Evolutionary conservation across 257 asterid genomes (phyloP), one percentile per base, ranked within the genome.

Genomic region (Lithospermum erythrorhizon): DNA sequence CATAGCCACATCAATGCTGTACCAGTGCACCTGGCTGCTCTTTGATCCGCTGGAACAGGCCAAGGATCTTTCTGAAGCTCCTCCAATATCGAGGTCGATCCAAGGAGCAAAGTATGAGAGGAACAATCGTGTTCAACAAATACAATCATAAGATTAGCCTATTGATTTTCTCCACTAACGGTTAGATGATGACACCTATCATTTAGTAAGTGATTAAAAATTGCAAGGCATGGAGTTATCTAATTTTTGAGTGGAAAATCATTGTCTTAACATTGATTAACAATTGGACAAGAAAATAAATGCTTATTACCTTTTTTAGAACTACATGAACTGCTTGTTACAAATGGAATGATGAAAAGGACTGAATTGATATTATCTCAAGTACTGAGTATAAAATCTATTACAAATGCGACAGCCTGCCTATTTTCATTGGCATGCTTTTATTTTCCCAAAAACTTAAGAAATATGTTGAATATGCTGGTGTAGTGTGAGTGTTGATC

Each of bases 21-120:
- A 62, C 97, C 98, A 55, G 97, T 86, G 75, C 97, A 88, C 75
- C 98, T 80, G 67, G 95, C 81, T 56, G 94, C 83, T 58, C 98
- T 81, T 72, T 86, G 94, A 75, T 91, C 98, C 29, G 95, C 72
- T 63, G 88, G 83, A 57, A 82, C 89, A 30, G 95, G 95, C 98
- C 98, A 91, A 72, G 97, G 95, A 78, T 91, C 98, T 75, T 77
- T 88, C 78, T 86, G 97, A 73, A 91, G 98, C 81, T 91, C 98
- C 73, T 91, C 97, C 77, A 91, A 75, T 74, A 91, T 84, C 98
- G 87, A 16, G 8, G 49, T n/a, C 15, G 23, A 18, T 5, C 21
- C 21, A 19, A 75, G 41, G 68, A 41, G 64, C 58, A 72, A 56
- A 25, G 63, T 61, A 65, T 58, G 58, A 49, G 5, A 61, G 55